These are phyloP conservation scores for Aspergillus brunneoviolaceus DNA, from an alignment of 2,329 filamentous ascomycete genomes.

Conservation along the genomic window DNA sequence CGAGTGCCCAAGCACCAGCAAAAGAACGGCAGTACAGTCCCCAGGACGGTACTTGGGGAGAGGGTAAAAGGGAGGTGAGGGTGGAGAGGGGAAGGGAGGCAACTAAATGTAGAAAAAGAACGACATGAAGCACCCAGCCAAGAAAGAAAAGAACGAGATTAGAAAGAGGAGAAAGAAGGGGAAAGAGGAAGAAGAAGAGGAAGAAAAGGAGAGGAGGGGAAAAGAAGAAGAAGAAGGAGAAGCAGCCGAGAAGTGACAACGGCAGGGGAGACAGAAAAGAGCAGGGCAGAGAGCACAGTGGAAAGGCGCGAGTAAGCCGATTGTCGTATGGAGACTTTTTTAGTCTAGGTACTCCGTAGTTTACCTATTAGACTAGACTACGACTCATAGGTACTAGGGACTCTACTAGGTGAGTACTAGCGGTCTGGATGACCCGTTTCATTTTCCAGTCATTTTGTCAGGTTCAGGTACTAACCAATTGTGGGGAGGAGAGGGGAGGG, in stretches of 20 bases:
- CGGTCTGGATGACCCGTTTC: slow-evolving; percentile 13
- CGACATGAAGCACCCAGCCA: slow-evolving; percentile 1
- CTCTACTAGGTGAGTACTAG: background rate
- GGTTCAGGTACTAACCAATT: slow-evolving; percentile 1
- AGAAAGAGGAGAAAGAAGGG: slow-evolving; percentile 1
- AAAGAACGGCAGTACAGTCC: slow-evolving; percentile 16
- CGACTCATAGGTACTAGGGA: background rate
- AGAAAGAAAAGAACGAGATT: slow-evolving; percentile 4
- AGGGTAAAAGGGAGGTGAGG: slow-evolving; percentile 14
- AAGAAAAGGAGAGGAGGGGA: slow-evolving; percentile 4
- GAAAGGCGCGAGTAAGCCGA: background rate
- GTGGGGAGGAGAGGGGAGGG: background rate
- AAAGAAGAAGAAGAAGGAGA: slow-evolving; percentile 4
- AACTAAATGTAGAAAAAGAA: background rate
- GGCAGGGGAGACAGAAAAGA: slow-evolving; percentile 6
- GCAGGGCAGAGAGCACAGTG: background rate
- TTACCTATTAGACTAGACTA: background rate
- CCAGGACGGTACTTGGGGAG: slow-evolving; percentile 1
- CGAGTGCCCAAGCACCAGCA: slow-evolving; percentile 19
- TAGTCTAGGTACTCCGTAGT: background rate
- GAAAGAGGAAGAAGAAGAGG: slow-evolving; percentile 2
- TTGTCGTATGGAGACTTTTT: background rate
- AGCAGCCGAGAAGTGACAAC: slow-evolving; percentile 18
- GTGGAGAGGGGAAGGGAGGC: slow-evolving; percentile 9
- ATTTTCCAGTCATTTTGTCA: slow-evolving; percentile 6